phyloP scores from a whole-genome alignment of 2,329 filamentous ascomycete species.

The Colletotrichum musicola region DNA sequence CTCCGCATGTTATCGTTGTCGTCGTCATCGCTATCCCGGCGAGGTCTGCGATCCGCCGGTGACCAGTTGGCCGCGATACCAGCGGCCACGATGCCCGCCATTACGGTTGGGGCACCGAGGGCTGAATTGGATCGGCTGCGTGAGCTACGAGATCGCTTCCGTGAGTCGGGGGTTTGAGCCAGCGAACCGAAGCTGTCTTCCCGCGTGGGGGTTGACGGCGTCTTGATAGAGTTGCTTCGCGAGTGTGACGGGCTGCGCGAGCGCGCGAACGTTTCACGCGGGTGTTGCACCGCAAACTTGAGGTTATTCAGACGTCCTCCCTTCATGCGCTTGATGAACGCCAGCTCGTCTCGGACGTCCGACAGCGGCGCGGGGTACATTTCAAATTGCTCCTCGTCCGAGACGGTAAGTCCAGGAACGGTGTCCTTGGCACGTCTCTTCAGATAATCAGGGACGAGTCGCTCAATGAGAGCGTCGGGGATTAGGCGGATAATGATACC shows the following conservation, averaged over 20 bases:
- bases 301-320: conserved; percentile 86
- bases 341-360: conserved; percentile 84
- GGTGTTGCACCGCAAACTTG: conserved; percentile 82
- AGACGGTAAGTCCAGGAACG: conserved; percentile 70
- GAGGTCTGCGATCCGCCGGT: conserved; percentile 68
- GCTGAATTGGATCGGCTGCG: conserved; percentile 77
- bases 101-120: conserved; percentile 80
- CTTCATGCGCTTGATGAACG: conserved; percentile 83
- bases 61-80: conserved; percentile 83
- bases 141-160: conserved; percentile 76
- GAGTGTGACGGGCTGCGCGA: conserved; percentile 74
- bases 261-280: conserved; percentile 75
- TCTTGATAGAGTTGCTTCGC: conserved; percentile 72
- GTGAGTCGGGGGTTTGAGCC: conserved; percentile 69
- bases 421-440: conserved; percentile 59
- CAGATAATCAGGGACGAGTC: conserved; percentile 65
- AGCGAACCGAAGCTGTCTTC: conserved; percentile 64
- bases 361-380: conserved; percentile 79
- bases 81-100: conserved; percentile 86
- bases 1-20: conserved; percentile 33
- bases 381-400: conserved; percentile 74
- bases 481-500: conserved; percentile 85
- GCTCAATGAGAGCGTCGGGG: conserved; percentile 76
- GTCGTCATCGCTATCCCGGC: conserved; percentile 51
- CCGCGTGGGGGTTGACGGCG: conserved; percentile 73